phyloP scores from a whole-genome alignment of 768 basidiomycete genomes.

The Podaxis rugospora region DNA sequence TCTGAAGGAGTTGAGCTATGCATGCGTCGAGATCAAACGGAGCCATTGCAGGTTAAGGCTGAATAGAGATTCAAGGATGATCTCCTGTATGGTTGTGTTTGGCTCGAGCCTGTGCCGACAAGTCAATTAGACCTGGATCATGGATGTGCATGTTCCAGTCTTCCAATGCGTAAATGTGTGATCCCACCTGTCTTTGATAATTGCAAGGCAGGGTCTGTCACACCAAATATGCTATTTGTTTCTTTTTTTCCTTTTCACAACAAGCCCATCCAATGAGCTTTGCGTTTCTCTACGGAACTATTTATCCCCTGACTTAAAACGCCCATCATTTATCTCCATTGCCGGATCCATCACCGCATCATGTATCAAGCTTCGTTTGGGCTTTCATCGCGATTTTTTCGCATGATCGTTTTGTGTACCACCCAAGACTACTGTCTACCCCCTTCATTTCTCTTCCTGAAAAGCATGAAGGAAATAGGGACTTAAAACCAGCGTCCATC shows the following conservation, averaged over 20 bases:
- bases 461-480: neutral
- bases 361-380: conserved; percentile 18
- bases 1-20: conserved; percentile 83
- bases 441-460: neutral
- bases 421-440: neutral
- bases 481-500: too few species aligned
- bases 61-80: conserved; percentile 15
- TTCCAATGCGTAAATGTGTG: neutral
- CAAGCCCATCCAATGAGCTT: neutral
- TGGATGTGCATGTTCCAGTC: neutral
- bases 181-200: too few species aligned
- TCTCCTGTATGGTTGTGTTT: conserved; percentile 22
- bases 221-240: too few species aligned
- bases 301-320: neutral
- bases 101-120: neutral
- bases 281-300: neutral
- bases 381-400: conserved; percentile 32
- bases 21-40: conserved; percentile 97
- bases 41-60: conserved; percentile 33
- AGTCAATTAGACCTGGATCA: neutral
- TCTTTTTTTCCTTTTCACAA: neutral
- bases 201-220: too few species aligned
- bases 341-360: conserved; percentile 13
- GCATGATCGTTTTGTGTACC: conserved; percentile 13
- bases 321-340: neutral